These are phyloP conservation scores for Eleusine indica DNA, from an alignment of 176 grass and related monocot genomes.

Conservation along the genomic window DNA sequence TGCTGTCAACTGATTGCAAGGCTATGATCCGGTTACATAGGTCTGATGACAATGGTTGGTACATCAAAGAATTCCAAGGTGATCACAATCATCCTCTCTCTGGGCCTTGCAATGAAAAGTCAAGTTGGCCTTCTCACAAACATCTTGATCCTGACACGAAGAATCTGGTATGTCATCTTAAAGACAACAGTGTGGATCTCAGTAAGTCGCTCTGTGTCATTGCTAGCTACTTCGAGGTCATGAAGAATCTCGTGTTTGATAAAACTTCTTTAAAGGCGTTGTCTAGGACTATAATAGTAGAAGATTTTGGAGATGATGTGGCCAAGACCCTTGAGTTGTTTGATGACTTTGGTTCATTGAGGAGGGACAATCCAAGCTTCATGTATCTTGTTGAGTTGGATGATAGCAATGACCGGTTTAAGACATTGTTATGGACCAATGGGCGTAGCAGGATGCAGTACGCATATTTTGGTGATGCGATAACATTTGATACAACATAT, in stretches of 20 bases:
- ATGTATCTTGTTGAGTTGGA: slow-evolving; percentile 21
- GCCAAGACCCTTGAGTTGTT: neutral
- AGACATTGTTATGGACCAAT: slow-evolving; percentile 18
- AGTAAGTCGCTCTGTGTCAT: neutral
- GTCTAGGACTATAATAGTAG: neutral
- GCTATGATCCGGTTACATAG: slow-evolving; percentile 22
- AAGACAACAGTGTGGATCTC: neutral
- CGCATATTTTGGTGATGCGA: slow-evolving; percentile 24
- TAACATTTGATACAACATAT: slow-evolving; percentile 31
- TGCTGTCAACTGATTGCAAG: neutral
- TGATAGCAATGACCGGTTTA: neutral
- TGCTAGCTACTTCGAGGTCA: neutral
- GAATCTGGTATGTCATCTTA: slow-evolving; percentile 12
- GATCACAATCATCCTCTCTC: slow-evolving; percentile 24
- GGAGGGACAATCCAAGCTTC: slow-evolving; percentile 32
- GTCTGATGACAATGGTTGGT: slow-evolving; percentile 14
- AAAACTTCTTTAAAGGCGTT: neutral
- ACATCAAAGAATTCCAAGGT: neutral
- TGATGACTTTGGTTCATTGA: slow-evolving; percentile 13
- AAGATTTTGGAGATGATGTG: neutral
- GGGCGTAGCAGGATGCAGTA: slow-evolving; percentile 10
- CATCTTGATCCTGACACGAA: neutral
- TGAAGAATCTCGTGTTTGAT: neutral
- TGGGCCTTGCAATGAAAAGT: slow-evolving; percentile 18
- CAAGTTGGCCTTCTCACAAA: slow-evolving; percentile 31